Evolutionary conservation across 2,329 filamentous ascomycete genomes (phyloP).

Genomic region (Sporothrix pallida): DNA sequence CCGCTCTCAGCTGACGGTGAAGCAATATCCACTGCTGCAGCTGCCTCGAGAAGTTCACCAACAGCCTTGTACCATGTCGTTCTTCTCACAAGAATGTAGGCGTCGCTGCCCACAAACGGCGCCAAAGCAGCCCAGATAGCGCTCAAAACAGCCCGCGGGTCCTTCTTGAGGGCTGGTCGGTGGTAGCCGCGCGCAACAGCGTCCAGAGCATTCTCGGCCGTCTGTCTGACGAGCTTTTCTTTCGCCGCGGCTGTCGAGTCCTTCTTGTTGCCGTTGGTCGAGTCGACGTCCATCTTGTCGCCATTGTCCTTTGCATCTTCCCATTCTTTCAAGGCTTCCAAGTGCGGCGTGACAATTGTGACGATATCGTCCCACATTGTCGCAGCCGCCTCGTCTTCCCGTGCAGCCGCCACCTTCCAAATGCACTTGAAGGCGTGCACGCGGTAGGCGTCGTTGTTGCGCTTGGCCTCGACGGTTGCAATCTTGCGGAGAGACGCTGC

Average conservation of each 20-base stretch:
- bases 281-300: slow-evolving; percentile 31
- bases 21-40: slow-evolving; percentile 39
- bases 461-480: slow-evolving; percentile 82
- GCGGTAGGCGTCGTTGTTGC: slow-evolving; percentile 85
- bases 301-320: slow-evolving; percentile 57
- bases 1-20: slow-evolving; percentile 38
- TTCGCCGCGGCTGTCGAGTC: slow-evolving; percentile 39
- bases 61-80: slow-evolving; percentile 60
- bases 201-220: slow-evolving; percentile 58
- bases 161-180: slow-evolving; percentile 47
- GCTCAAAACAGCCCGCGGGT: slow-evolving; percentile 48
- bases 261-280: slow-evolving; percentile 18
- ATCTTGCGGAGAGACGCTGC: slow-evolving; percentile 78
- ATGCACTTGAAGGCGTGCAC: slow-evolving; percentile 75
- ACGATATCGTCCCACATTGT: slow-evolving; percentile 72
- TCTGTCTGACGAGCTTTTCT: slow-evolving; percentile 51
- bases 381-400: slow-evolving; percentile 63
- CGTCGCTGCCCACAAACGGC: slow-evolving; percentile 49
- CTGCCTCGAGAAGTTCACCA: slow-evolving; percentile 54
- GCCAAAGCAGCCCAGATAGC: slow-evolving; percentile 50
- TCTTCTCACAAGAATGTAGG: slow-evolving; percentile 53
- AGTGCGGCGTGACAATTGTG: slow-evolving; percentile 65
- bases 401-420: slow-evolving; percentile 71
- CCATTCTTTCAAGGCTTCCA: slow-evolving; percentile 64
- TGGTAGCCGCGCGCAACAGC: slow-evolving; percentile 58